A percentile compares a stretch with the other conserved stretches of the same genome.
These are phyloP conservation scores for Fusarium nisikadoi DNA, from an alignment of 2,329 filamentous ascomycete genomes.

Conservation along the genomic window DNA sequence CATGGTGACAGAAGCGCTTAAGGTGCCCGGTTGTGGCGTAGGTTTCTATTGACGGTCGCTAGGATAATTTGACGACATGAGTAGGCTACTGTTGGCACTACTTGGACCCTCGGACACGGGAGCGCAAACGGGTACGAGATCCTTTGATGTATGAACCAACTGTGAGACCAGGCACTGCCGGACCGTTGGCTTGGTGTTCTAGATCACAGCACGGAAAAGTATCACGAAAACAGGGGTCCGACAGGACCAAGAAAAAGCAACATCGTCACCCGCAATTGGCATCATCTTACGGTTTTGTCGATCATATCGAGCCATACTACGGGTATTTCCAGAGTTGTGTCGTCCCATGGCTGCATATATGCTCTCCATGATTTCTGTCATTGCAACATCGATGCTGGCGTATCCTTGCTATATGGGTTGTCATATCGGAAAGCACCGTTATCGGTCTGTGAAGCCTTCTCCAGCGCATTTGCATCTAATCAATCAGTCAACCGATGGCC, in stretches of 20 bases:
- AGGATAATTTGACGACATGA: constrained; percentile 1
- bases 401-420: constrained; percentile 6
- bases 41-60: background rate
- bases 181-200: constrained; percentile 12
- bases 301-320: constrained; percentile 31
- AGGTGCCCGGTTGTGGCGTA: constrained; percentile 3
- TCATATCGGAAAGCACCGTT: constrained; percentile 12
- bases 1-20: constrained; percentile 1
- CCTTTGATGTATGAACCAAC: constrained; percentile 25
- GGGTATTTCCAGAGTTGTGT: constrained; percentile 29
- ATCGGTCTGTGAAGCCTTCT: constrained; percentile 15
- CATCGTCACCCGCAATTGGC: background rate
- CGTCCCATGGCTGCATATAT: constrained; percentile 41
- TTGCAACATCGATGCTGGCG: constrained; percentile 20
- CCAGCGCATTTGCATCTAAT: constrained; percentile 9
- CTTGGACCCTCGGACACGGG: constrained; percentile 2
- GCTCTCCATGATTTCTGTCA: constrained; percentile 18
- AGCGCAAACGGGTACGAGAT: constrained; percentile 11
- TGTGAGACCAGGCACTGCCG: constrained; percentile 5
- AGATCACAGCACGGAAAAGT: constrained; percentile 5
- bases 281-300: constrained; percentile 17
- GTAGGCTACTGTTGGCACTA: constrained; percentile 24
- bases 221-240: constrained; percentile 24
- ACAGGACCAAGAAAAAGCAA: background rate
- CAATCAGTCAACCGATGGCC: background rate